Evolutionary conservation across 2,329 filamentous ascomycete genomes (phyloP).

Genomic region (Sporothrix variecibatus): DNA sequence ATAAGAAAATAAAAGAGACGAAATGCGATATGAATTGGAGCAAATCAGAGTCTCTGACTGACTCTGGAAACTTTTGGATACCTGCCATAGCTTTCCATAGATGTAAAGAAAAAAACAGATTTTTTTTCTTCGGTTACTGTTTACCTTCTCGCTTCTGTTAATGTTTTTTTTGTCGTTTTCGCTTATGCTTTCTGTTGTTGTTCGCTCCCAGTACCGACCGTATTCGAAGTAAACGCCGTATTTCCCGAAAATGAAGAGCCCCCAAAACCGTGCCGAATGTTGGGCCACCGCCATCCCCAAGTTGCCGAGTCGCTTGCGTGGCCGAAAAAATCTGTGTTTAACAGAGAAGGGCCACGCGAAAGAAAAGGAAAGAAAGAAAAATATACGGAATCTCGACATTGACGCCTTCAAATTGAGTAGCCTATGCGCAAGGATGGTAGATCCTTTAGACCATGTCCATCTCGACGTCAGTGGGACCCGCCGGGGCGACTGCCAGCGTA

Average conservation of each 20-base stretch:
- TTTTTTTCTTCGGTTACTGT: not conserved
- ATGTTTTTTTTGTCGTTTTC: not conserved
- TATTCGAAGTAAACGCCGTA: not conserved
- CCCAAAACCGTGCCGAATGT: not conserved
- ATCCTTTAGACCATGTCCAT: constrained; percentile 41
- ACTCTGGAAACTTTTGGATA: constrained; percentile 9
- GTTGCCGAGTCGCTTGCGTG: constrained; percentile 9
- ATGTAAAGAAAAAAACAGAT: not conserved
- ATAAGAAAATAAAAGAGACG: not conserved
- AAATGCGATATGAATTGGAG: constrained; percentile 1
- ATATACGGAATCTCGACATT: not conserved
- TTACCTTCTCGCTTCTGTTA: not conserved
- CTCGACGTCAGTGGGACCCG: constrained; percentile 34
- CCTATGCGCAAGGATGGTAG: not conserved
- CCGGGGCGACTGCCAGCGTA: constrained; percentile 14
- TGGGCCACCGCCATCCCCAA: constrained; percentile 8
- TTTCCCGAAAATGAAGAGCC: not conserved
- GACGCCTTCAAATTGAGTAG: not conserved
- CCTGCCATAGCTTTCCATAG: constrained; percentile 1
- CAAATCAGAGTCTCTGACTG: constrained; percentile 1
- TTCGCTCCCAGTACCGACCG: not conserved
- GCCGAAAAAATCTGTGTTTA: not conserved
- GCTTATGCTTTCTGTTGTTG: not conserved
- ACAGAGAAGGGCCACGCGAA: not conserved
- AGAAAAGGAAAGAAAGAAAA: not conserved